Percentiles rank a stretch among this genome's conserved stretches.
Evolutionary conservation across 1,139 yeast species (phyloP).

Genomic region (Suhomyces bolitotheri): DNA sequence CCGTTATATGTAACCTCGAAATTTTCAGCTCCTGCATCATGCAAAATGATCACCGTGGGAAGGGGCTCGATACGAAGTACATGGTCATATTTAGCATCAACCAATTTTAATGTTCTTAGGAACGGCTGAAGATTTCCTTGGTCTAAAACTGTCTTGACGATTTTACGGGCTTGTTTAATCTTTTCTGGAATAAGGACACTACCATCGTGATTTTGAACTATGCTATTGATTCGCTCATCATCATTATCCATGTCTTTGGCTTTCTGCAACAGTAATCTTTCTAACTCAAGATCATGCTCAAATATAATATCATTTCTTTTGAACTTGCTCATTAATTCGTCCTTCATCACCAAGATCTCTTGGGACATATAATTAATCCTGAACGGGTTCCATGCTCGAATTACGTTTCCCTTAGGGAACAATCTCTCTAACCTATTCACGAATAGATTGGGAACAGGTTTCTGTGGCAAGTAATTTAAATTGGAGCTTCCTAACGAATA

Average conservation of each 20-base stretch:
- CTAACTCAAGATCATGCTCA: conserved; percentile 41
- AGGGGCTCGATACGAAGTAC: conserved; percentile 72
- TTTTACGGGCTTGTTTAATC: conserved; percentile 66
- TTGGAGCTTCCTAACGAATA: conserved; percentile 64
- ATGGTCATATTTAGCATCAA: conserved; percentile 70
- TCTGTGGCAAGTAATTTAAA: conserved; percentile 67
- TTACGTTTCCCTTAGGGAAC: conserved; percentile 56
- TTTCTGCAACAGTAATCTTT: conserved; percentile 22
- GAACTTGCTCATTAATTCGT: conserved; percentile 68
- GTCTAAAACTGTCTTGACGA: conserved; percentile 77
- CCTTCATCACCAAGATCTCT: conserved; percentile 74
- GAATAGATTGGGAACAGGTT: conserved; percentile 68
- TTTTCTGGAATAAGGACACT: conserved; percentile 15
- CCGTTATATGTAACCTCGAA: conserved; percentile 82
- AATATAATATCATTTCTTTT: conserved; percentile 67
- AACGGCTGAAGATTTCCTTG: conserved; percentile 91
- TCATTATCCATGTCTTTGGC: conserved; percentile 19
- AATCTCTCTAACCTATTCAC: conserved; percentile 64
- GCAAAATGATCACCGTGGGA: conserved; percentile 66
- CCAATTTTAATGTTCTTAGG: conserved; percentile 56
- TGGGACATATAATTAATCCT: conserved; percentile 78
- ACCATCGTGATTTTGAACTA: conserved; percentile 17
- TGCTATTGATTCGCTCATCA: conserved; percentile 15
- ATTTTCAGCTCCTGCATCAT: conserved; percentile 68
- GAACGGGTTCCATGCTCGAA: conserved; percentile 73